phyloP scores from a whole-genome alignment of 2,329 filamentous ascomycete species.

The Clarireedia sp. region DNA sequence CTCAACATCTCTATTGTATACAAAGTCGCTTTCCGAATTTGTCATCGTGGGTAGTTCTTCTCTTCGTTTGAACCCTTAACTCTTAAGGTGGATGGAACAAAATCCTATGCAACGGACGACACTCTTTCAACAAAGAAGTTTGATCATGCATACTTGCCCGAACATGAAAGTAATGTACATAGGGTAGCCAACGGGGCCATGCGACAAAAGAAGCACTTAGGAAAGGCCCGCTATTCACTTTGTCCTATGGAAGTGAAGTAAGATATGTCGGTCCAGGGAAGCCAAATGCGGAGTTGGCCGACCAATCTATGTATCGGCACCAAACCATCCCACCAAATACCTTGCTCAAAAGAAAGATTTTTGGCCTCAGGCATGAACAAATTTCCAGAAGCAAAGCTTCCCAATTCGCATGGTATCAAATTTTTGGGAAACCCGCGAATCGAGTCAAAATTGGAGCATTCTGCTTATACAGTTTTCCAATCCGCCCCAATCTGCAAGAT shows the following conservation, averaged over 20 bases:
- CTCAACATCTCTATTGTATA: constrained; percentile 54
- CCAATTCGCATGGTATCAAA: neutral
- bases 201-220: neutral
- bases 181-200: neutral
- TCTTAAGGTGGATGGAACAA: constrained; percentile 9
- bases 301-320: too few species aligned
- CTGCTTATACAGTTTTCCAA: too few species aligned
- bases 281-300: constrained; percentile 7
- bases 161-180: neutral
- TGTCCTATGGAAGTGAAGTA: neutral
- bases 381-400: constrained; percentile 1
- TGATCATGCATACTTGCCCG: constrained; percentile 14
- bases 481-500: constrained; percentile 12
- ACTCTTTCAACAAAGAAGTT: neutral
- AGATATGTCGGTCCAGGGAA: neutral
- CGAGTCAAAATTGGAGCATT: too few species aligned
- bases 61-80: neutral
- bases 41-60: neutral
- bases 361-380: neutral
- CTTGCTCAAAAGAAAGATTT: too few species aligned
- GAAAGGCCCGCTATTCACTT: neutral
- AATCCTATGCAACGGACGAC: neutral
- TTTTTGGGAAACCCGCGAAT: too few species aligned
- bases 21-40: constrained; percentile 15
- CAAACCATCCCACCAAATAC: too few species aligned